Percentiles rank a stretch among this genome's conserved stretches.
phyloP scores from a whole-genome alignment of 1,139 yeast species.

The Hansenula anomala region DNA sequence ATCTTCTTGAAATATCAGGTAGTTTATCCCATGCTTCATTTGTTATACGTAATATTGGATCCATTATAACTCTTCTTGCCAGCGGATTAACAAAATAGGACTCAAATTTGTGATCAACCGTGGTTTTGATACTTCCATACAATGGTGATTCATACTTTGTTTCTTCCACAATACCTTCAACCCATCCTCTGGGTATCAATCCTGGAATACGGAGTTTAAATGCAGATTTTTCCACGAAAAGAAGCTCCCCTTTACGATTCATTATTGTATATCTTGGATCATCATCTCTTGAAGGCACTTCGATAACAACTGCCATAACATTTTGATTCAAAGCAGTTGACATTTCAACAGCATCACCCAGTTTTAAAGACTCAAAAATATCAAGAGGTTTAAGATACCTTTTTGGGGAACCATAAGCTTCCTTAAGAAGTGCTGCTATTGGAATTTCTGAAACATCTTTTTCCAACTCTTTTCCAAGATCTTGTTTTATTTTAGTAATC shows the following conservation, averaged over 20 bases:
- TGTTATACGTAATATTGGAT: slow-evolving; percentile 21
- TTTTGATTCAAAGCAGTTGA: slow-evolving; percentile 27
- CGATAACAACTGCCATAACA: slow-evolving; percentile 38
- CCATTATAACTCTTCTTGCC: slow-evolving; percentile 19
- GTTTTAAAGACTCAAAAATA: slow-evolving; percentile 26
- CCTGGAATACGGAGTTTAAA: slow-evolving; percentile 52
- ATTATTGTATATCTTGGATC: slow-evolving; percentile 53
- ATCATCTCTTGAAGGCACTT: slow-evolving; percentile 33
- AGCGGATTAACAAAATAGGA: slow-evolving; percentile 24
- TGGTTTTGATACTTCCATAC: slow-evolving; percentile 25
- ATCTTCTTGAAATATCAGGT: slow-evolving; percentile 32
- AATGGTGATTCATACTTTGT: slow-evolving; percentile 24
- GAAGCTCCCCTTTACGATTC: slow-evolving; percentile 51
- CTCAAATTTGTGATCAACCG: slow-evolving; percentile 18
- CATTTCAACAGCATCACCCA: slow-evolving; percentile 44
- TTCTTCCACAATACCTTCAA: slow-evolving; percentile 26
- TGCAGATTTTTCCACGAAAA: slow-evolving; percentile 40
- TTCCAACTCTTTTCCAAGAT: not conserved
- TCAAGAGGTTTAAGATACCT: slow-evolving; percentile 5
- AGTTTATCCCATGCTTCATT: slow-evolving; percentile 30
- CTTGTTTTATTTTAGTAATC: slow-evolving; percentile 5
- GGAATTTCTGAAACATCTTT: not conserved
- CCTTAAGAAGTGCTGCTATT: slow-evolving; percentile 3
- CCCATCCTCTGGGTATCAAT: slow-evolving; percentile 38
- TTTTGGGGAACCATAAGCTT: slow-evolving; percentile 7